A percentile compares a stretch with the other conserved stretches of the same genome.
These are phyloP conservation scores for Geosmithia flava DNA, from an alignment of 2,329 filamentous ascomycete species.

Conservation along the genomic window DNA sequence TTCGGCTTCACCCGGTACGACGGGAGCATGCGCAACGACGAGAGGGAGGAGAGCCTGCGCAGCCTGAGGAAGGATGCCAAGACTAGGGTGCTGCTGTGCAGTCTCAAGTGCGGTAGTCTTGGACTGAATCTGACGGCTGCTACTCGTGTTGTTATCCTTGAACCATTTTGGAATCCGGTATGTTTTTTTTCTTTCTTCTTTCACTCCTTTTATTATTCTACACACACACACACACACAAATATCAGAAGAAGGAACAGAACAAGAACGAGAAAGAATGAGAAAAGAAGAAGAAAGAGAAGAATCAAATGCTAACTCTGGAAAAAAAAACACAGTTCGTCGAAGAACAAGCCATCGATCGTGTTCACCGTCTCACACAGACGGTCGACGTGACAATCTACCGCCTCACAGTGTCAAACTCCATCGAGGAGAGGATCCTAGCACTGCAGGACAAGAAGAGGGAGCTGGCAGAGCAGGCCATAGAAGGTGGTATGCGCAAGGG, in stretches of 20 bases:
- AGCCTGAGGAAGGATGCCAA: constrained; percentile 61
- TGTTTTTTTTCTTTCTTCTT: constrained; percentile 14
- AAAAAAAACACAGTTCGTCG: constrained; percentile 71
- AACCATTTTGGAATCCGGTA: constrained; percentile 97
- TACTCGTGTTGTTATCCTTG: constrained; percentile 83
- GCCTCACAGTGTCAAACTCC: constrained; percentile 72
- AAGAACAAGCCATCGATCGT: constrained; percentile 97
- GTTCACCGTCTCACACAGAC: constrained; percentile 98
- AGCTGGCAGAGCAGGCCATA: constrained; percentile 83
- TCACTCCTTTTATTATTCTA: neutral
- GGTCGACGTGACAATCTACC: constrained; percentile 88
- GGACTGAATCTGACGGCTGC: constrained; percentile 92
- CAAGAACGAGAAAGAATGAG: too few relatives aligned
- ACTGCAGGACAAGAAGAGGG: constrained; percentile 85
- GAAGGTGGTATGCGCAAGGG: constrained; percentile 65
- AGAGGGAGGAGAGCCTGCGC: constrained; percentile 74
- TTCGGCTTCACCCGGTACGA: constrained; percentile 85
- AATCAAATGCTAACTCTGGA: too few relatives aligned
- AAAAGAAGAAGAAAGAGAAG: too few relatives aligned
- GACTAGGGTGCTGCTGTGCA: constrained; percentile 80
- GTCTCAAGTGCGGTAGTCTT: constrained; percentile 83
- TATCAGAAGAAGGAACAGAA: too few relatives aligned
- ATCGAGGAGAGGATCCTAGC: constrained; percentile 94
- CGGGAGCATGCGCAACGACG: constrained; percentile 87
- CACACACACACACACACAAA: neutral